Evolutionary conservation across 495 filamentous ascomycete genomes (phyloP).

Genomic region (Neurospora tetrasperma): DNA sequence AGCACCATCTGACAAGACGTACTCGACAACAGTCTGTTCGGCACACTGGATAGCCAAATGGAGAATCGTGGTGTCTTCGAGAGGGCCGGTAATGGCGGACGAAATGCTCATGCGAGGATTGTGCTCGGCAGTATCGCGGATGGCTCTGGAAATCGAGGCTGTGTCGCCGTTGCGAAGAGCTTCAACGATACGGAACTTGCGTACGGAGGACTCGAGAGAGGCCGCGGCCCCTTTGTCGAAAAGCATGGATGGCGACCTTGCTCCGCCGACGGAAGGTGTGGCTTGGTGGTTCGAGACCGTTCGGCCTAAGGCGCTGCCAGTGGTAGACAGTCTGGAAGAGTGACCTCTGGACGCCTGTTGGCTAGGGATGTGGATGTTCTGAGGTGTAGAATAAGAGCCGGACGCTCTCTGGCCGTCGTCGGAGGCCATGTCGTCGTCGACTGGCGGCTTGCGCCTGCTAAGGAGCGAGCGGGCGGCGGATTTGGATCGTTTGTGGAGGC

Average conservation of each 20-base stretch:
- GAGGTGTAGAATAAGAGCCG: conserved; percentile 20
- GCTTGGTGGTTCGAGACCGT: conserved; percentile 20
- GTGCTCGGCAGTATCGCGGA: conserved; percentile 53
- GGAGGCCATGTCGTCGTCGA: conserved; percentile 33
- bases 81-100: conserved; percentile 36
- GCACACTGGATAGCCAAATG: conserved; percentile 97
- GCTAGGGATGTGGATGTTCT: conserved; percentile 20
- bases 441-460: conserved; percentile 32
- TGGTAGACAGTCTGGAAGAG: conserved; percentile 31
- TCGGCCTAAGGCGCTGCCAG: conserved; percentile 25
- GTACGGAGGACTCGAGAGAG: conserved; percentile 87
- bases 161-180: conserved; percentile 83
- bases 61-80: conserved; percentile 78
- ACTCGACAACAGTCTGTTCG: conserved; percentile 91
- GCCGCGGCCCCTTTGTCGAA: conserved; percentile 33
- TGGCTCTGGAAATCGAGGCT: conserved; percentile 76
- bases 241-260: conserved; percentile 18
- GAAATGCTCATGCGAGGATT: conserved; percentile 42
- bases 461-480: conserved; percentile 41
- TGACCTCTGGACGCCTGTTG: conserved; percentile 28
- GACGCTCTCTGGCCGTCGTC: conserved; percentile 29
- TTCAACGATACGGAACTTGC: conserved; percentile 89
- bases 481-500: conserved; percentile 43
- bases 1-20: conserved; percentile 64
- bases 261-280: conserved; percentile 17